A percentile compares a stretch with the other conserved stretches of the same genome.
Conservation (phyloP, 2,329 filamentous ascomycete species). For the Macrophomina tecta region DNA sequence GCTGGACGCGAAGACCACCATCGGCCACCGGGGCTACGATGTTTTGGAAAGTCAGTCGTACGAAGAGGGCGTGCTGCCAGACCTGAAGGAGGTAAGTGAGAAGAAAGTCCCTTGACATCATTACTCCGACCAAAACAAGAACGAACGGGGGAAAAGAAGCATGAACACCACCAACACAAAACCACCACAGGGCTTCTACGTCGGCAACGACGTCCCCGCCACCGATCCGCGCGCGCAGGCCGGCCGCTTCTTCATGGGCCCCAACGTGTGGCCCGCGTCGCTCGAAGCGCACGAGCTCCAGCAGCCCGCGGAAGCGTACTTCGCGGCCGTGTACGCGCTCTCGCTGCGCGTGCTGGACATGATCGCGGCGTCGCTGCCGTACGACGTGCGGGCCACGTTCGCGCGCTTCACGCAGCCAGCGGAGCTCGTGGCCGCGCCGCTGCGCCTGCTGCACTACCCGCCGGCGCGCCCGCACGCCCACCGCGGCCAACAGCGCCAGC, state of each 20-base stretch:
- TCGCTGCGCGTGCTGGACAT: background rate
- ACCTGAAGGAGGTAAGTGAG: constrained; percentile 52
- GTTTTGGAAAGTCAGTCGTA: constrained; percentile 54
- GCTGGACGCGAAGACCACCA: constrained; percentile 47
- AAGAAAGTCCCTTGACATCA: background rate
- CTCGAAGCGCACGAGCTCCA: constrained; percentile 35
- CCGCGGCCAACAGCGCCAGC: background rate
- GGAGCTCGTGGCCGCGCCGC: background rate
- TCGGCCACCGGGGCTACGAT: constrained; percentile 58
- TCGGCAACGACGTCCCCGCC: constrained; percentile 48
- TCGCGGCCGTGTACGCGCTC: background rate
- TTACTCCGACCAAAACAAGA: background rate
- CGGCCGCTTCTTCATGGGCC: constrained; percentile 47
- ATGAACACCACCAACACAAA: background rate
- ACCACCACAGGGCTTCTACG: background rate
- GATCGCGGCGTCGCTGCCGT: background rate
- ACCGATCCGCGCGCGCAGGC: constrained; percentile 44
- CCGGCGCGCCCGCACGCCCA: background rate
- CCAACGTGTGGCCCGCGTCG: constrained; percentile 52
- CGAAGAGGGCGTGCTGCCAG: constrained; percentile 48
- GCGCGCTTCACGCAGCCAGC: background rate
- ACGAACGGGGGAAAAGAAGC: background rate
- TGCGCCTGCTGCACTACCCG: constrained; percentile 32
- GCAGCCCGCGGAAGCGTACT: constrained; percentile 31
- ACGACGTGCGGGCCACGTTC: background rate